Base-by-base conservation (phyloP, 306 rosid species). In the Aeschynomene evenia region DNA sequence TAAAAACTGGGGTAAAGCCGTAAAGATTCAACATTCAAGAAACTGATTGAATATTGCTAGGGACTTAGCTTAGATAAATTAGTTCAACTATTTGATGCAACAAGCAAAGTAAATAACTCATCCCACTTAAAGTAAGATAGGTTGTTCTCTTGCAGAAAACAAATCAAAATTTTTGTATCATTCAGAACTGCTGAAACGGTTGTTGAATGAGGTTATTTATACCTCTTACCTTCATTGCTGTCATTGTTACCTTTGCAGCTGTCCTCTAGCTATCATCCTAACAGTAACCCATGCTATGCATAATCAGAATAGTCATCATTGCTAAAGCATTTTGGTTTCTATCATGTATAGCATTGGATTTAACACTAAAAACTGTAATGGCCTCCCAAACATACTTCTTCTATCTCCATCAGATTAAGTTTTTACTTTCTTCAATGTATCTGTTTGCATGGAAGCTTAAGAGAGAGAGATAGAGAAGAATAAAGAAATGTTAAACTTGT, bases 221-320 rank as follows among this genome's bases (percentile, higher is more conserved):
- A n/a, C n/a, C n/a, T n/a, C n/a, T 46, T 28, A 19, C 69, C 59
- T 39, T 15, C 45, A 7, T 33, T 31, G 33, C 34, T 54, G 16
- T 33, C 67, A 22, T 40, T 28, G 15, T 29, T 19, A 20, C 50
- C 65, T 39, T 51, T 60, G 39, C 49, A 12, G 39, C 52, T 13
- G 26, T 60, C 54, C 66, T 46, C 40, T 7, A 23, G 34, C 48
- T 48, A 48, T 26, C 29, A 26, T 26, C 29, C 5, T 5, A 26
- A 26, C 11, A n/a, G n/a, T 26, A 48, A 24, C 60, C n/a, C 9
- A 15, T 28, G 37, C 21, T 20, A n/a, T 28, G 54, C 45, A 26
- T 8, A 24, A 56, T 45, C 65, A 57, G 63, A 70, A 42, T 64
- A 45, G 26, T 63, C 54, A 21, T 61, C 31, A 28, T 31, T 22